A percentile compares a stretch with the other conserved stretches of the same genome.
Conservation (phyloP, 148 eudicot species). For the Rhododendron henanense region DNA sequence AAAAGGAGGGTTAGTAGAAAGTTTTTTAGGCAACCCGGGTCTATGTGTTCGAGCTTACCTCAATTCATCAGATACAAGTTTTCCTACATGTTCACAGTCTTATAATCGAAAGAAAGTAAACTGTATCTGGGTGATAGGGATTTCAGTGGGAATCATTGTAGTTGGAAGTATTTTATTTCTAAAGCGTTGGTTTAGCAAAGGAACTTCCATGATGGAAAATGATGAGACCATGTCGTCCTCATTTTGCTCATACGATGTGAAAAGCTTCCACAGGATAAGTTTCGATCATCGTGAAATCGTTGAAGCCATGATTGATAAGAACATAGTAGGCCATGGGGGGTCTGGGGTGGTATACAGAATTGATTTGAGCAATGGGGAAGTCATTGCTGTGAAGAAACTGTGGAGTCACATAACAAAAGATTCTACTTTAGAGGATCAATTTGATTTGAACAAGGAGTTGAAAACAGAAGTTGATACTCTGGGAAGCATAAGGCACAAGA, state of each 20-base stretch:
- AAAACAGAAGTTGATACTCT: slow-evolving; percentile 89
- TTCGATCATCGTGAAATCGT: slow-evolving; percentile 70
- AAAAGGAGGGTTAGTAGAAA: slow-evolving; percentile 58
- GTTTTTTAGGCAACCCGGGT: slow-evolving; percentile 67
- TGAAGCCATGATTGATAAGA: slow-evolving; percentile 73
- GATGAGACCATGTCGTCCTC: slow-evolving; percentile 63
- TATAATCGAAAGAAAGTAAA: slow-evolving; percentile 42
- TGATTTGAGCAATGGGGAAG: slow-evolving; percentile 61
- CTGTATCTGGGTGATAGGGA: slow-evolving; percentile 54
- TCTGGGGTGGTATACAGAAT: slow-evolving; percentile 85
- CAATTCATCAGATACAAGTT: slow-evolving; percentile 42
- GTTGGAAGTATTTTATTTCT: slow-evolving; percentile 47
- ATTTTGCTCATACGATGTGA: slow-evolving; percentile 65
- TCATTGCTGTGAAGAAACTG: slow-evolving; percentile 80
- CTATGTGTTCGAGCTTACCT: slow-evolving; percentile 50
- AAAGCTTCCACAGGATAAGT: slow-evolving; percentile 74
- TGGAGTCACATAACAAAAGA: slow-evolving; percentile 69
- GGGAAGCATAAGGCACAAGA: slow-evolving; percentile 89
- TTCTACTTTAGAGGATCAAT: slow-evolving; percentile 42
- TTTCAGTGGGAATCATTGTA: slow-evolving; percentile 49
- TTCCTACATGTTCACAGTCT: slow-evolving; percentile 44
- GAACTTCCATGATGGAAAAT: slow-evolving; percentile 34
- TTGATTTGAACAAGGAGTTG: slow-evolving; percentile 54
- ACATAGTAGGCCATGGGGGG: slow-evolving; percentile 86
- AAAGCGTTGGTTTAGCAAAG: slow-evolving; percentile 53